Evolutionary conservation across 2,329 filamentous ascomycete genomes (phyloP).

Genomic region (Monilinia fructigena): DNA sequence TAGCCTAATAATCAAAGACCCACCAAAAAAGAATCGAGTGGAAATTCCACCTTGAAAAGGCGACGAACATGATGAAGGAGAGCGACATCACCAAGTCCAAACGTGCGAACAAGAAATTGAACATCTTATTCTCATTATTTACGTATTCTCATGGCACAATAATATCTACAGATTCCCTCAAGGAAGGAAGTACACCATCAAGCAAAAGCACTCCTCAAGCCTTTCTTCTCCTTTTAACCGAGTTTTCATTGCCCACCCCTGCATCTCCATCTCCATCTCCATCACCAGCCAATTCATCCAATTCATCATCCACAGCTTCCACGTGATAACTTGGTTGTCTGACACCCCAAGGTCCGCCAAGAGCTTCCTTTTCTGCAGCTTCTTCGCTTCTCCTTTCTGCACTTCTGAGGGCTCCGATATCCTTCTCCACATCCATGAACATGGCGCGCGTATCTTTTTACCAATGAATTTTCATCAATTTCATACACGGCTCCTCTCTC

Average conservation of each 20-base stretch:
- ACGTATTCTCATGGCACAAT: slow-evolving; percentile 14
- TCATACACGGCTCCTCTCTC: slow-evolving; percentile 54
- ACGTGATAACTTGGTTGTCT: background rate
- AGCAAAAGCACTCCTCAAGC: background rate
- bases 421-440: slow-evolving; percentile 78
- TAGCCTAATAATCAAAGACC: too few relatives aligned
- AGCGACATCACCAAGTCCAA: too few relatives aligned
- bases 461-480: slow-evolving; percentile 79
- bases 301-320: slow-evolving; percentile 8
- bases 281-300: slow-evolving; percentile 18
- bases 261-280: slow-evolving; percentile 5
- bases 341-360: slow-evolving; percentile 19
- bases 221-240: slow-evolving; percentile 15
- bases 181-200: background rate
- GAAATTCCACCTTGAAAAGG: too few relatives aligned
- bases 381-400: slow-evolving; percentile 39
- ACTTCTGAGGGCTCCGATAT: slow-evolving; percentile 36
- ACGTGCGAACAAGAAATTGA: too few relatives aligned
- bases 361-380: slow-evolving; percentile 16
- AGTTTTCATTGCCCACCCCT: background rate
- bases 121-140: background rate
- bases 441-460: slow-evolving; percentile 86
- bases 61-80: too few relatives aligned
- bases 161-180: background rate
- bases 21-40: too few relatives aligned